A percentile compares a stretch with the other conserved stretches of the same genome.
Evolutionary conservation across 1,284 basidiomycete species (phyloP).

Genomic region (Thecaphora thlaspeos): DNA sequence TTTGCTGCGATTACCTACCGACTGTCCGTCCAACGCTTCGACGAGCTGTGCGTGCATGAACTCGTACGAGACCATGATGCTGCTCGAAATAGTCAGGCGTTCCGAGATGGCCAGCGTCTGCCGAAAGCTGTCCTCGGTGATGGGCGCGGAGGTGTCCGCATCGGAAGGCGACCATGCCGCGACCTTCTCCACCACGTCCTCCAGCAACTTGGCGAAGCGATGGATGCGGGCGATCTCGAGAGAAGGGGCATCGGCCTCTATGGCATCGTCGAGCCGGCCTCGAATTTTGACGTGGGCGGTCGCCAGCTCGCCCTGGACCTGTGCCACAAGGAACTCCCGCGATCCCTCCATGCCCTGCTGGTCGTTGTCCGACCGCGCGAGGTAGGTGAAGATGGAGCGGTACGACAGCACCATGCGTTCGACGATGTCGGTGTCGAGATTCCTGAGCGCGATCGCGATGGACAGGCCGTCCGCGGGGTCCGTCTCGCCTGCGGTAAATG

Average conservation of each 20-base stretch:
- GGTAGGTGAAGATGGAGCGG: constrained; percentile 68
- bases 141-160: constrained; percentile 11
- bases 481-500: constrained; percentile 4
- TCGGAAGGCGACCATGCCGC: not conserved
- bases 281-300: constrained; percentile 15
- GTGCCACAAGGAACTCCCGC: constrained; percentile 33
- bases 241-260: constrained; percentile 3
- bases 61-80: constrained; percentile 35
- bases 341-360: constrained; percentile 35
- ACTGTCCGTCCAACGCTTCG: constrained; percentile 32
- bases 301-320: constrained; percentile 42
- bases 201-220: constrained; percentile 22
- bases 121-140: constrained; percentile 5
- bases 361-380: constrained; percentile 59
- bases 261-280: not conserved
- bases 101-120: constrained; percentile 15
- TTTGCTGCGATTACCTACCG: constrained; percentile 45
- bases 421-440: constrained; percentile 63
- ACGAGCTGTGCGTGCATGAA: constrained; percentile 32
- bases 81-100: constrained; percentile 26
- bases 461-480: constrained; percentile 25
- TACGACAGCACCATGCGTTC: constrained; percentile 67
- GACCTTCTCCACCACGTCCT: constrained; percentile 10
- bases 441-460: constrained; percentile 25
- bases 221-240: constrained; percentile 15